Conservation (phyloP, 768 basidiomycete genomes). For the Suillus brevipes region DNA sequence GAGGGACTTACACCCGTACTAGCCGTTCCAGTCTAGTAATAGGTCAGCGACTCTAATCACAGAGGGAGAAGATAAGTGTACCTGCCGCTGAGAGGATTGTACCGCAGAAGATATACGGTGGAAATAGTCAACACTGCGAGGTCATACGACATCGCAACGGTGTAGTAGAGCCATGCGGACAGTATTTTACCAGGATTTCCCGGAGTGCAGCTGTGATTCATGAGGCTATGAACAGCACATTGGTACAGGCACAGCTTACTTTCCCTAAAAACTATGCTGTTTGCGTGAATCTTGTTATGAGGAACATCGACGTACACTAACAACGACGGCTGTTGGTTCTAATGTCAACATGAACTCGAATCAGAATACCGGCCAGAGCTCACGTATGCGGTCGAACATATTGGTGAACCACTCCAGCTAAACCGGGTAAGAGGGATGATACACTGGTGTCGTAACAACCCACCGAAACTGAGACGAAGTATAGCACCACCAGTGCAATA, state of each 20-base stretch:
- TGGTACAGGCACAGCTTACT: constrained; percentile 24
- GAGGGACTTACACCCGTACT: constrained; percentile 29
- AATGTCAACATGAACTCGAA: constrained; percentile 13
- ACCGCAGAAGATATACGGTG: constrained; percentile 49
- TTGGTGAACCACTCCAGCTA: constrained; percentile 63
- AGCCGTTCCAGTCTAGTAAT: constrained; percentile 23
- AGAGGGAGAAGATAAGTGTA: constrained; percentile 10
- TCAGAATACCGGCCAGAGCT: constrained; percentile 25
- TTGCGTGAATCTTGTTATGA: background rate
- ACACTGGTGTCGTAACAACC: constrained; percentile 18
- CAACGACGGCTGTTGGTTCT: constrained; percentile 18
- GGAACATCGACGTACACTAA: constrained; percentile 19
- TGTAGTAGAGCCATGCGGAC: constrained; percentile 58
- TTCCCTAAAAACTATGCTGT: constrained; percentile 31
- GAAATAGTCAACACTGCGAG: constrained; percentile 50
- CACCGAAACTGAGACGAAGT: constrained; percentile 44
- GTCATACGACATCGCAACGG: constrained; percentile 59
- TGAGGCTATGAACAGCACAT: background rate
- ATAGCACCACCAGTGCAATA: constrained; percentile 39
- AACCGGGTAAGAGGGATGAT: background rate
- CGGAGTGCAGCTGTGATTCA: constrained; percentile 46
- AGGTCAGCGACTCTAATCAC: constrained; percentile 6
- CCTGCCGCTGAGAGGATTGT: constrained; percentile 35
- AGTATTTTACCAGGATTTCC: constrained; percentile 35
- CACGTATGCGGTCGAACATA: constrained; percentile 50